A percentile compares a stretch with the other conserved stretches of the same genome.
phyloP scores from a whole-genome alignment of 1,139 yeast species.

The Diutina rugosa region DNA sequence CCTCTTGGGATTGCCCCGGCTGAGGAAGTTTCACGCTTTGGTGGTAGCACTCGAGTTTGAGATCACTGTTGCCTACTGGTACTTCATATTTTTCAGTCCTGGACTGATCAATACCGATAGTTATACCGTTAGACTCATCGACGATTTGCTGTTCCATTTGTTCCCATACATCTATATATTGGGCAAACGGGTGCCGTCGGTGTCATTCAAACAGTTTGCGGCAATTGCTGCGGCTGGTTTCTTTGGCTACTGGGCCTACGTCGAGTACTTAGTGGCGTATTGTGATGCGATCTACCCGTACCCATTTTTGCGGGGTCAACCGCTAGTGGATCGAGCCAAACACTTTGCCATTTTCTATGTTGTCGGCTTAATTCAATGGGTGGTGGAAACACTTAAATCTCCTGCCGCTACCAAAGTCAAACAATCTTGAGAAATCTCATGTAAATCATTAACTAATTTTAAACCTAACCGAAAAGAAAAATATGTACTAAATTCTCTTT shows the following conservation, averaged over 20 bases:
- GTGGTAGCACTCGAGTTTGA: slow-evolving; percentile 11
- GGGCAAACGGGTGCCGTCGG: neutral
- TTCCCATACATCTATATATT: slow-evolving; percentile 9
- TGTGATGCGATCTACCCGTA: slow-evolving; percentile 7
- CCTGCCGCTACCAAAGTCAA: neutral
- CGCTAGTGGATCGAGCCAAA: slow-evolving; percentile 3
- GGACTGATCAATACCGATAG: slow-evolving; percentile 10
- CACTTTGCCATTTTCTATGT: slow-evolving; percentile 6
- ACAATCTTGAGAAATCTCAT: neutral
- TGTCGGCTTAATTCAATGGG: slow-evolving; percentile 5
- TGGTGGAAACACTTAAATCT: neutral
- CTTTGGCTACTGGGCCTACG: neutral
- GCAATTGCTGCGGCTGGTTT: slow-evolving; percentile 4
- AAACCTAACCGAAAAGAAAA: neutral
- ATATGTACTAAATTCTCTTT: neutral
- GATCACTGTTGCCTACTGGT: slow-evolving; percentile 14
- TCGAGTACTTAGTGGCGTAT: neutral
- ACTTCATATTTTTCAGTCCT: slow-evolving; percentile 10
- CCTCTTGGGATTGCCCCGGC: neutral
- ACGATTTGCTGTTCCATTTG: slow-evolving; percentile 14
- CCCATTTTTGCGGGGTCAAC: slow-evolving; percentile 10
- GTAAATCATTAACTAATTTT: neutral
- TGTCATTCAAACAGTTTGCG: neutral
- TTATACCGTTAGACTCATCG: slow-evolving; percentile 8
- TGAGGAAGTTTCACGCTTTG: neutral